Percentiles rank a stretch among this genome's conserved stretches.
phyloP scores from a whole-genome alignment of 2,329 filamentous ascomycete species.

The Colletotrichum godetiae region DNA sequence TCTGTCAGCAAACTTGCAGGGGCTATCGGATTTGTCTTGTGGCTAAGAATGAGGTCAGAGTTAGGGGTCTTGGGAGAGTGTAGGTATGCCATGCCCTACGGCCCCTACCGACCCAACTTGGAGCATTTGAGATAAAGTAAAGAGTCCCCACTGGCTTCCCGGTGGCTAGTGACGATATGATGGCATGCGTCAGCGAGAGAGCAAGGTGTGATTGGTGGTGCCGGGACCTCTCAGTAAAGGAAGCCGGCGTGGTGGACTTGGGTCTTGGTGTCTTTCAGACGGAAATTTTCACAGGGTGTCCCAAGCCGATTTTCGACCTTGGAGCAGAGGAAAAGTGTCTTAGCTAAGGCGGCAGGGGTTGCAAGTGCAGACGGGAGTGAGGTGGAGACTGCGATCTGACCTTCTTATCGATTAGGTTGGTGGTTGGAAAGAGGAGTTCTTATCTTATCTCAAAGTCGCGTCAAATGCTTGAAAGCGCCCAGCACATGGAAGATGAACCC shows the following conservation, averaged over 20 bases:
- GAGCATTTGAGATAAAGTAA: neutral
- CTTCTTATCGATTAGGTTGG: neutral
- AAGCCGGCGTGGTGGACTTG: neutral
- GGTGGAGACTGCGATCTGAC: neutral
- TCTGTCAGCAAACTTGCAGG: neutral
- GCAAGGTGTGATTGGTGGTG: neutral
- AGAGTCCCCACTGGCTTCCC: conserved; percentile 5
- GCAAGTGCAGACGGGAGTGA: neutral
- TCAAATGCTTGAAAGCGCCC: neutral
- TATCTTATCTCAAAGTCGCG: neutral
- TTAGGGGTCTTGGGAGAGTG: neutral
- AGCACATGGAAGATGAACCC: neutral
- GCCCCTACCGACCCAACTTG: too few relatives aligned
- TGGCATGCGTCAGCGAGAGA: conserved; percentile 24
- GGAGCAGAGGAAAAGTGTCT: neutral
- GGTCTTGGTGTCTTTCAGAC: too few relatives aligned
- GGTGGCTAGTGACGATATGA: conserved; percentile 25
- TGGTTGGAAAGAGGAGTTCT: neutral
- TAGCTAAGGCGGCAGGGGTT: neutral
- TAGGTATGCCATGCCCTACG: too few relatives aligned
- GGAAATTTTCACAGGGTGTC: neutral
- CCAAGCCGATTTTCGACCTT: neutral
- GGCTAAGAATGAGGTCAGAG: neutral
- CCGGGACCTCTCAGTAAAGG: neutral
- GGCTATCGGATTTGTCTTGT: neutral